Percentiles rank a stretch among this genome's conserved stretches.
phyloP scores from a whole-genome alignment of 2,329 filamentous ascomycete genomes.

The Fusarium ramigenum region DNA sequence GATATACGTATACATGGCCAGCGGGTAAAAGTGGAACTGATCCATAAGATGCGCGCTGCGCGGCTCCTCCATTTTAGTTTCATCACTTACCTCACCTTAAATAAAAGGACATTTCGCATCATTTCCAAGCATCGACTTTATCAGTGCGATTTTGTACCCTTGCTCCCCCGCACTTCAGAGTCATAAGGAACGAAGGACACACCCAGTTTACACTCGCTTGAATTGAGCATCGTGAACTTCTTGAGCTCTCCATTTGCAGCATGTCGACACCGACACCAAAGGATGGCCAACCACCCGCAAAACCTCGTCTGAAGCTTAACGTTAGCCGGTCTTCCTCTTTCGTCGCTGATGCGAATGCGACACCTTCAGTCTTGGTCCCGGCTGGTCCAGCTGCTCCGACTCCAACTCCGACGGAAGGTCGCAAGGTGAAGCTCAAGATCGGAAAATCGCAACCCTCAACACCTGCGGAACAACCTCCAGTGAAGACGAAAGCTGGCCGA shows the following conservation, averaged over 20 bases:
- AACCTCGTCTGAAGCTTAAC: conserved; percentile 54
- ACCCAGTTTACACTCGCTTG: neutral
- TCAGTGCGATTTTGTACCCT: neutral
- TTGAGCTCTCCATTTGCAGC: conserved; percentile 13
- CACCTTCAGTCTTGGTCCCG: conserved; percentile 19
- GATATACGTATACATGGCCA: neutral
- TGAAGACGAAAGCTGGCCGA: conserved; percentile 68
- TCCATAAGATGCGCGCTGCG: conserved; percentile 9
- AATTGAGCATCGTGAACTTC: conserved; percentile 12
- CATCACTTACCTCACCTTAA: neutral
- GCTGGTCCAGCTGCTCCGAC: neutral
- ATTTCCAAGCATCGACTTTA: neutral
- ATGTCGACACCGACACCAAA: conserved; percentile 46
- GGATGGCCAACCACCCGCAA: conserved; percentile 42
- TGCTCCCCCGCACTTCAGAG: neutral
- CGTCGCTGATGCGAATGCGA: conserved; percentile 41
- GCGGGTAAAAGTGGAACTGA: conserved; percentile 25
- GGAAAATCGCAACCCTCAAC: conserved; percentile 52
- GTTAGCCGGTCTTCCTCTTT: conserved; percentile 50
- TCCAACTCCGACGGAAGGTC: conserved; percentile 46
- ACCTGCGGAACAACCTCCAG: conserved; percentile 47
- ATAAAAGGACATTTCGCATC: neutral
- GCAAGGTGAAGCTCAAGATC: conserved; percentile 56
- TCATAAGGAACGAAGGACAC: neutral
- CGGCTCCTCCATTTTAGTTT: neutral